These are phyloP conservation scores for Platanus orientalis DNA, from an alignment of 164 flowering plant species.

Conservation along the genomic window DNA sequence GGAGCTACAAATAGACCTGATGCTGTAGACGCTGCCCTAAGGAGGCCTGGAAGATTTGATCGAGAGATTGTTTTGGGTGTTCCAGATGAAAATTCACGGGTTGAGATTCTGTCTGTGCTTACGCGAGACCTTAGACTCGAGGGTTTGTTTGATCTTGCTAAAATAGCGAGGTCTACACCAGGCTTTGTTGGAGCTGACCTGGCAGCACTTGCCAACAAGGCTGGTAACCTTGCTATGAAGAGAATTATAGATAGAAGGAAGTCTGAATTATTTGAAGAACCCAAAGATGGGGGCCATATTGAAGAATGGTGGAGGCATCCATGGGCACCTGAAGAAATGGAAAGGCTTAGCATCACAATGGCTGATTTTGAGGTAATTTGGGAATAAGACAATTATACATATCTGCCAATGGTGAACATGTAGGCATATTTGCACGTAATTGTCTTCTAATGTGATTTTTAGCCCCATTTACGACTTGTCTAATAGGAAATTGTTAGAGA, in stretches of 20 bases:
- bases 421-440: too few species aligned
- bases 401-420: too few species aligned
- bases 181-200: conserved; percentile 97
- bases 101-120: conserved; percentile 63
- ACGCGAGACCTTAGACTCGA: conserved; percentile 57
- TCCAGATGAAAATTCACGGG: conserved; percentile 83
- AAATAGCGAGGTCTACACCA: conserved; percentile 72
- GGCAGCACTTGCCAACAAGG: conserved; percentile 59
- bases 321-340: conserved; percentile 49
- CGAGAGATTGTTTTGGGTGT: conserved; percentile 69
- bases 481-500: too few species aligned
- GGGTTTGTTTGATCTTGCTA: conserved; percentile 60
- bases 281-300: too few species aligned
- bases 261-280: too few species aligned
- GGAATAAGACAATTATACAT: neutral
- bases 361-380: conserved; percentile 60
- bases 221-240: conserved; percentile 83
- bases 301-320: conserved; percentile 47
- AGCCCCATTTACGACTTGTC: too few species aligned
- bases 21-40: conserved; percentile 80
- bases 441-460: too few species aligned
- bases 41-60: too few species aligned
- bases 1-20: conserved; percentile 98
- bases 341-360: conserved; percentile 45
- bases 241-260: too few species aligned